These are phyloP conservation scores for Parathielavia appendiculata DNA, from an alignment of 495 filamentous ascomycete species.

Conservation along the genomic window DNA sequence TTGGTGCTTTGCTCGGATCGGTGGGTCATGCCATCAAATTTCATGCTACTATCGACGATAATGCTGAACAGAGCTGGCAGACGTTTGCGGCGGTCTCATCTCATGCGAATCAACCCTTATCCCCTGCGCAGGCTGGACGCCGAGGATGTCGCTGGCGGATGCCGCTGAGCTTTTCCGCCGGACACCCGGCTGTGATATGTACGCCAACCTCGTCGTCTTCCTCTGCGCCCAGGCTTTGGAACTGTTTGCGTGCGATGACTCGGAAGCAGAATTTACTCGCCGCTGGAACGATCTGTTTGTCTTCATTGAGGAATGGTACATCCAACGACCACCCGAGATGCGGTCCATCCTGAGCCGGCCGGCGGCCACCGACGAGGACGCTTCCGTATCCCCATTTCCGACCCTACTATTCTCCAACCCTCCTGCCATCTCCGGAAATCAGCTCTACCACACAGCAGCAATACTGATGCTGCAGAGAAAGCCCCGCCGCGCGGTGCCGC, in stretches of 20 bases:
- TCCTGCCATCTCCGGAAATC: constrained; percentile 3
- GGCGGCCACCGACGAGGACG: not conserved
- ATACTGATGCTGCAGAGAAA: not conserved
- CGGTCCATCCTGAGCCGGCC: constrained; percentile 4
- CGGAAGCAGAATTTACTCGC: not conserved
- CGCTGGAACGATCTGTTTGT: constrained; percentile 4
- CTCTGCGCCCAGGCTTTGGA: not conserved
- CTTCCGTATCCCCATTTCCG: not conserved
- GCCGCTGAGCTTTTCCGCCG: not conserved
- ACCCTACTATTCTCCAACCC: constrained; percentile 6
- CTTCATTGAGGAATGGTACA: not conserved
- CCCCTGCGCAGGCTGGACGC: not conserved
- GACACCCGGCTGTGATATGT: not conserved
- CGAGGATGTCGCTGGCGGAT: constrained; percentile 1
- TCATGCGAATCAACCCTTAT: constrained; percentile 2
- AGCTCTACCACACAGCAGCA: constrained; percentile 5
- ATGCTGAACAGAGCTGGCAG: not conserved
- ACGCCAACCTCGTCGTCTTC: constrained; percentile 3
- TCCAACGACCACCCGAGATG: not conserved
- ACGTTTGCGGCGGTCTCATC: constrained; percentile 2
- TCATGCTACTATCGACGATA: no score
- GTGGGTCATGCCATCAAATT: not conserved
- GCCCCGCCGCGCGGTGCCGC: constrained; percentile 3
- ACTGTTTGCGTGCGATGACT: constrained; percentile 2
- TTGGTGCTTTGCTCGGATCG: constrained; percentile 6